Conservation (phyloP, 176 grass and related monocot genomes). For the Juncus inflexus region DNA sequence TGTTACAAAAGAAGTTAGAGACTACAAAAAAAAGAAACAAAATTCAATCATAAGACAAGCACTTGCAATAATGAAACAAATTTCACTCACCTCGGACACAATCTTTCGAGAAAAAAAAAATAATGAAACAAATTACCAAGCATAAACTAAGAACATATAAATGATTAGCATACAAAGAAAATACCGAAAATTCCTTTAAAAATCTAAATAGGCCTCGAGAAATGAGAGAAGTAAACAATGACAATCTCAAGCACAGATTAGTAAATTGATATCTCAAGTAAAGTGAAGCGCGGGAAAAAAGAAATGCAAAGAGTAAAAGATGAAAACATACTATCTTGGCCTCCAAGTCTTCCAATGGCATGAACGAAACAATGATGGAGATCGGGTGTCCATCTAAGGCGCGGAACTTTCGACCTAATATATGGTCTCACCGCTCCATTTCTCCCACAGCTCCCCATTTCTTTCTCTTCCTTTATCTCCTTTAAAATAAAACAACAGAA, state of each 20-base stretch:
- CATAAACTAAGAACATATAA: neutral
- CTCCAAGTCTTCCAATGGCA: slow-evolving; percentile 70
- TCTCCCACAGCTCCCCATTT: slow-evolving; percentile 41
- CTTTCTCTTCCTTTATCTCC: neutral
- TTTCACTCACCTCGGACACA: too few species aligned
- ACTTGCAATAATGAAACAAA: too few species aligned
- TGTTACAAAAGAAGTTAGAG: neutral
- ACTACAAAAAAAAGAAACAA: neutral
- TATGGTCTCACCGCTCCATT: slow-evolving; percentile 62
- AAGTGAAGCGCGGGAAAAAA: neutral
- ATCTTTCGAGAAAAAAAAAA: neutral
- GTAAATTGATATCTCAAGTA: too few species aligned
- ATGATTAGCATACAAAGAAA: neutral
- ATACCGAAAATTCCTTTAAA: neutral
- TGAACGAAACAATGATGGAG: slow-evolving; percentile 72
- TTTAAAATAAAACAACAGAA: neutral
- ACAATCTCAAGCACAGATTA: neutral
- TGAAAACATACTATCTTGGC: slow-evolving; percentile 55
- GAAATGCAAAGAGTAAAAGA: neutral
- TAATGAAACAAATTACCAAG: neutral
- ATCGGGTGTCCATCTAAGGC: slow-evolving; percentile 81
- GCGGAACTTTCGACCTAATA: slow-evolving; percentile 66
- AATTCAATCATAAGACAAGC: neutral
- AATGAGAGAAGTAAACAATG: neutral
- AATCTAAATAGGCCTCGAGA: neutral